These are phyloP conservation scores for Stephanodiscus minutulus DNA, from an alignment of 108 stramenopile species.

Conservation along the genomic window DNA sequence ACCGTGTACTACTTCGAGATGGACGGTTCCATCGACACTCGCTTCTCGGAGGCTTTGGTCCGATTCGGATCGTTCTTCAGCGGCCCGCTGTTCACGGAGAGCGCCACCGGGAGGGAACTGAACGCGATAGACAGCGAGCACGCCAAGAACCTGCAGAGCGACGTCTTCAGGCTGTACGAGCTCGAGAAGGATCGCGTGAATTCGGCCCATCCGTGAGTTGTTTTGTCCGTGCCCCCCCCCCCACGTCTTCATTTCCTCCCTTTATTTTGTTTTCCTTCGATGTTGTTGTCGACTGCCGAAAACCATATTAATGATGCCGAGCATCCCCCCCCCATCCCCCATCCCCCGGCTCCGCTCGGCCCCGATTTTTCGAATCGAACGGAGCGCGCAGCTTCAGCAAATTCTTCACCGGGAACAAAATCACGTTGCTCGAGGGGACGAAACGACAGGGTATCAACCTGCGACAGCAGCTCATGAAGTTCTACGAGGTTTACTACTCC, in stretches of 20 bases:
- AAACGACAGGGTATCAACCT: conserved; percentile 71
- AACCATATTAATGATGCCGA: too few species aligned
- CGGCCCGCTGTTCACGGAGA: conserved; percentile 85
- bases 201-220: conserved; percentile 70
- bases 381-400: conserved; percentile 58
- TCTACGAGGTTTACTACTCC: conserved; percentile 88
- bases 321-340: background rate
- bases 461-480: conserved; percentile 86
- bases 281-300: too few species aligned
- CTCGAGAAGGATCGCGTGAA: conserved; percentile 87
- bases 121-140: conserved; percentile 96
- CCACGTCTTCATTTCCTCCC: too few species aligned
- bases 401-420: conserved; percentile 94
- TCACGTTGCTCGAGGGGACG: conserved; percentile 74
- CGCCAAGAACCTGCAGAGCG: conserved; percentile 91
- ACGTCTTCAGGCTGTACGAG: conserved; percentile 87
- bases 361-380: background rate
- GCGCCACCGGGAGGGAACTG: conserved; percentile 85
- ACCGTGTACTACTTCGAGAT: conserved; percentile 95
- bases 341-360: too few species aligned
- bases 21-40: conserved; percentile 58
- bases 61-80: conserved; percentile 93
- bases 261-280: too few species aligned
- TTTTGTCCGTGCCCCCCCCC: background rate
- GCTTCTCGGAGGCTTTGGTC: conserved; percentile 76